Percentiles rank a stretch among this genome's conserved stretches.
Conservation (phyloP, 2,329 filamentous ascomycete genomes). For the Colletotrichum nymphaeae region DNA sequence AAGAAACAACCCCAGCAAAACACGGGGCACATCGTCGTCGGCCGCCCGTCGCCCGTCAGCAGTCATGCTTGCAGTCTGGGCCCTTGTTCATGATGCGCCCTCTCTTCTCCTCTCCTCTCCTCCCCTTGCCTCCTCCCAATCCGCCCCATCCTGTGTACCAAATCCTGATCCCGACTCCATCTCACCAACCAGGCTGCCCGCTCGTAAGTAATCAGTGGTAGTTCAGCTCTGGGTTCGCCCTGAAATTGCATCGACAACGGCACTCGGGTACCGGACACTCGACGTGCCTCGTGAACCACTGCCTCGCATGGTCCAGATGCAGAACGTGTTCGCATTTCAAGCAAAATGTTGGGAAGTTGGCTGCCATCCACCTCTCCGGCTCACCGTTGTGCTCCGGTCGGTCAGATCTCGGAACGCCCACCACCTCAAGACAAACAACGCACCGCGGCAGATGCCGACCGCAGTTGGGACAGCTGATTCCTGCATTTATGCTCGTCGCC, state of each 20-base stretch:
- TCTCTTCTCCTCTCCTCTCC: not conserved
- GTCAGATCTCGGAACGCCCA: conserved; percentile 72
- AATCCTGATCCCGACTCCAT: too few species aligned
- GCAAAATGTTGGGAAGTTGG: conserved; percentile 76
- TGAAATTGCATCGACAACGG: conserved; percentile 72
- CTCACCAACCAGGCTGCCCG: too few species aligned
- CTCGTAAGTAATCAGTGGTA: conserved; percentile 51
- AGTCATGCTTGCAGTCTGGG: not conserved
- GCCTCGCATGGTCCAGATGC: conserved; percentile 74
- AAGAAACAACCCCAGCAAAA: not conserved
- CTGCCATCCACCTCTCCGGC: conserved; percentile 57
- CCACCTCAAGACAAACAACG: conserved; percentile 74
- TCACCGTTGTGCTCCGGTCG: conserved; percentile 64
- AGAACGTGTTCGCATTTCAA: conserved; percentile 75
- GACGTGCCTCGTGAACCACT: conserved; percentile 73
- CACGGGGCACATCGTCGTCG: conserved; percentile 1
- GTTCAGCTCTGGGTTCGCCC: conserved; percentile 68
- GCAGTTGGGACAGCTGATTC: conserved; percentile 74
- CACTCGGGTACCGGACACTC: conserved; percentile 78
- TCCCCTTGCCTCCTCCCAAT: not conserved
- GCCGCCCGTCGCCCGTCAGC: conserved; percentile 1
- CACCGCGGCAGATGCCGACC: conserved; percentile 75
- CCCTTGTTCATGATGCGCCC: not conserved
- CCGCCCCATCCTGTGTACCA: not conserved
- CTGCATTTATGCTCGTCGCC: conserved; percentile 67